Evolutionary conservation across 225 moss, liverwort and hornwort species (phyloP).

Genomic region (Neckera pumila): DNA sequence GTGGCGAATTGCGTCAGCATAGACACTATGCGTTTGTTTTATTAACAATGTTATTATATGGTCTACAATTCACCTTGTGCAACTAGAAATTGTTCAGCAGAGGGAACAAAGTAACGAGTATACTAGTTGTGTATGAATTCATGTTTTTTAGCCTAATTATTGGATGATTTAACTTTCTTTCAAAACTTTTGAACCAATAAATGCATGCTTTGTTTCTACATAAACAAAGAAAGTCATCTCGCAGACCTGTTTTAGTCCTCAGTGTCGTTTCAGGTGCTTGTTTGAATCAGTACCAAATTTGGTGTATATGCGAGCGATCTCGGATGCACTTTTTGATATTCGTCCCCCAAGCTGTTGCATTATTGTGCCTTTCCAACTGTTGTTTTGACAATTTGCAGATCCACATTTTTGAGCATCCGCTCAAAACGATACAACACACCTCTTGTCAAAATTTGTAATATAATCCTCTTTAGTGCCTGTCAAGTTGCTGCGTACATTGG

Average conservation of each 20-base stretch:
- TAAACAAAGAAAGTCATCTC: background rate
- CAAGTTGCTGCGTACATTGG: background rate
- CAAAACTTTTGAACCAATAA: background rate
- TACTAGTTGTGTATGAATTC: too few relatives aligned
- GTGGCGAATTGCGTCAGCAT: too few relatives aligned
- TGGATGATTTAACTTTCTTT: too few relatives aligned
- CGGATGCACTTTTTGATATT: background rate
- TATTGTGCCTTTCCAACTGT: background rate
- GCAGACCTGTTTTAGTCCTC: fast-evolving
- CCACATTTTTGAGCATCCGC: background rate
- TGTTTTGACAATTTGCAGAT: background rate
- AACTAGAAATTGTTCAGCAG: too few relatives aligned
- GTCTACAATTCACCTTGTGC: too few relatives aligned
- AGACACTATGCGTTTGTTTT: too few relatives aligned
- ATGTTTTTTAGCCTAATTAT: too few relatives aligned
- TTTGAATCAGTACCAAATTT: background rate
- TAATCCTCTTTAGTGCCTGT: too few relatives aligned
- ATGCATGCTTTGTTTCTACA: background rate
- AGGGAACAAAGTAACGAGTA: too few relatives aligned
- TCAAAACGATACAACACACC: too few relatives aligned
- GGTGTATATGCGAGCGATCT: background rate
- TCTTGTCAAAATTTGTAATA: background rate
- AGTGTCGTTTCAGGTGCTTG: too few relatives aligned
- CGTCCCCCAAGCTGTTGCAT: background rate
- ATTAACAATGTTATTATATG: too few relatives aligned